Base-by-base conservation (phyloP, 2,329 filamentous ascomycete species). In the Neofusicoccum sp. region DNA sequence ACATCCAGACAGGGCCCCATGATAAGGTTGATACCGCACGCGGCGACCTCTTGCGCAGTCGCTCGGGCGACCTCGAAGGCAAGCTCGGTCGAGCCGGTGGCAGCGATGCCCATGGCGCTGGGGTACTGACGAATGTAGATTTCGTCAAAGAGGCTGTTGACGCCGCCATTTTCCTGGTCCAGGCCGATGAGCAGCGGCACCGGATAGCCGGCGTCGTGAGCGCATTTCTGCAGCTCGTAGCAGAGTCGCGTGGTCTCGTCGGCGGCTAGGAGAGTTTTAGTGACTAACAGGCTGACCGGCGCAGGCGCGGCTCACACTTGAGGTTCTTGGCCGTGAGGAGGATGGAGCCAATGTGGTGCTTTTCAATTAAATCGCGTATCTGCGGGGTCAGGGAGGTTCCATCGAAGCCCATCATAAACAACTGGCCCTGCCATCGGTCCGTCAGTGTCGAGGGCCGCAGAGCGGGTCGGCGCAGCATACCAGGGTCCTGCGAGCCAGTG, bases 101-200 rank as follows among this genome's bases (percentile, higher is more conserved):
- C 95, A n/a, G 94, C 93, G 65, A 97, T 85, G 11, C 93, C 94
- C 94, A 99, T 98, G 66, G 94, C 91, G 72, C 93, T 97, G 7
- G 95, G 95, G 69, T 97, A 99, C 74, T 98, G 95, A 68, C 92
- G 93, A 69, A 98, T 94, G 74, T 93, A 95, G 71, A 95, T 92
- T 70, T 97, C 93, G 75, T 98, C 94, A 72, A 96, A 97, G 2
- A 98, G 84, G 78, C 92, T 97, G 80, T 97, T 98, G 75, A 97
- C 94, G 3, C 94, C 93, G 67, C 95, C 95, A 86, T 99, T 98
- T 76, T 99, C 95, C 75, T 99, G 95, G 73, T 98, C 95, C 41
- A 98, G 81, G 43, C 91, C 93, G 70, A 99, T 97, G 61, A 96
- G 83, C 16, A 99, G 80, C 2, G 95, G 95, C 2, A 94, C 89